phyloP scores from a whole-genome alignment of 2,329 filamentous ascomycete genomes.

The Thielaviopsis musarum region DNA sequence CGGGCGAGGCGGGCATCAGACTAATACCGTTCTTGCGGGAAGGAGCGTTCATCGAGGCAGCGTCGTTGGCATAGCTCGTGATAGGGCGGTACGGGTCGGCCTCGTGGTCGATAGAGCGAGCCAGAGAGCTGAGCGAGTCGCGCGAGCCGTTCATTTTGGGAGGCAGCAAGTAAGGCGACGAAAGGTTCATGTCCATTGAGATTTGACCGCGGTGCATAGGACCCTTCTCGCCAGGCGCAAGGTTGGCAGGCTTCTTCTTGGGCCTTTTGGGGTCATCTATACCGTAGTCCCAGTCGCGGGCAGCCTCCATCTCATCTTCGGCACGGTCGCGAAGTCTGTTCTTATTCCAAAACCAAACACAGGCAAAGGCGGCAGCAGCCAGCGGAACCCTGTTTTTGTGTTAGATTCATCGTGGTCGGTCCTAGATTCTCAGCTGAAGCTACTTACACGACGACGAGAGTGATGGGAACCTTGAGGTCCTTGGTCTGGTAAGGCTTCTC shows the following conservation, averaged over 20 bases:
- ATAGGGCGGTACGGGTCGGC: slow-evolving; percentile 73
- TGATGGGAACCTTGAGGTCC: slow-evolving; percentile 47
- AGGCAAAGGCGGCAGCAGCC: slow-evolving; percentile 43
- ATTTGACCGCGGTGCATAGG: slow-evolving; percentile 33
- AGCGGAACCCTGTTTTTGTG: slow-evolving; percentile 51
- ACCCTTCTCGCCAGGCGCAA: slow-evolving; percentile 41
- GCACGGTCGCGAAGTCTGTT: slow-evolving; percentile 51
- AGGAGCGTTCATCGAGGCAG: slow-evolving; percentile 29
- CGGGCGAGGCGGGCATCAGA: slow-evolving; percentile 27
- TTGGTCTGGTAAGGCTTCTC: slow-evolving; percentile 40
- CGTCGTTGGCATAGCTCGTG: slow-evolving; percentile 33
- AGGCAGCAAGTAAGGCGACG: slow-evolving; percentile 85
- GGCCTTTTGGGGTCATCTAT: slow-evolving; percentile 37
- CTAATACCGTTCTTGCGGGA: slow-evolving; percentile 25
- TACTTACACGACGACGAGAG: slow-evolving; percentile 54
- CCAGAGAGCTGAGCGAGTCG: slow-evolving; percentile 75
- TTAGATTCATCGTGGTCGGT: neutral
- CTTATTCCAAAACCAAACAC: slow-evolving; percentile 65
- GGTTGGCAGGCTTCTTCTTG: slow-evolving; percentile 20
- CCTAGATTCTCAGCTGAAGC: neutral
- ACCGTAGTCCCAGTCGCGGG: slow-evolving; percentile 86
- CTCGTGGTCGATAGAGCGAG: slow-evolving; percentile 53
- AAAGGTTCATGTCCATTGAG: slow-evolving; percentile 58
- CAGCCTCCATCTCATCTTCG: slow-evolving; percentile 75
- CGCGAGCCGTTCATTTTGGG: slow-evolving; percentile 60